A percentile compares a stretch with the other conserved stretches of the same genome.
Evolutionary conservation across 148 eudicot genomes (phyloP).

Genomic region (Dianthus caryophyllus): DNA sequence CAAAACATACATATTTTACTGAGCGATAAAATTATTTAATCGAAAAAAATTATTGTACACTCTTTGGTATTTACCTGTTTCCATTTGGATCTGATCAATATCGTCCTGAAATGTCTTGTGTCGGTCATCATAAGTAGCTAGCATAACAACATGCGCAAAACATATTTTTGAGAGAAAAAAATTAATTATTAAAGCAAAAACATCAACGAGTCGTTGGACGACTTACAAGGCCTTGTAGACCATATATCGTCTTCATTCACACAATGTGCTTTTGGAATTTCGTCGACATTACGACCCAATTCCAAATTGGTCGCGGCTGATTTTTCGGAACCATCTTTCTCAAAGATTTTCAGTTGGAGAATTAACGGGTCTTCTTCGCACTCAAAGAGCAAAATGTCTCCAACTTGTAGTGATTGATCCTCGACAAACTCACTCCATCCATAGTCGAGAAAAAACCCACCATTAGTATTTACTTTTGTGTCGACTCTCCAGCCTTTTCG

Average conservation of each 20-base stretch:
- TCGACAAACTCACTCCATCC: conserved; percentile 25
- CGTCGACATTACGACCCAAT: not conserved
- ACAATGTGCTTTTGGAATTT: not conserved
- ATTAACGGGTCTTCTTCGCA: conserved; percentile 12
- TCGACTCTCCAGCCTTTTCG: conserved; percentile 31
- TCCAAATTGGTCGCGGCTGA: conserved; percentile 5
- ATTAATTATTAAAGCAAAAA: too few species aligned
- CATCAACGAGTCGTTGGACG: too few species aligned
- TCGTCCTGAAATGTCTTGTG: not conserved
- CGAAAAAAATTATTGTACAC: too few species aligned
- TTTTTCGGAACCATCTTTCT: conserved; percentile 29
- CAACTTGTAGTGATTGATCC: conserved; percentile 16
- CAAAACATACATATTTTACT: not conserved
- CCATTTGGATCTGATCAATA: not conserved
- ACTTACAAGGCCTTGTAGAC: conserved; percentile 18
- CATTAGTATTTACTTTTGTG: conserved; percentile 12
- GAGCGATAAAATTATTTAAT: not conserved
- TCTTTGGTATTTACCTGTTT: not conserved
- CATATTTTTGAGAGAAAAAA: too few species aligned
- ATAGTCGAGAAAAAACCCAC: conserved; percentile 12
- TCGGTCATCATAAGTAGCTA: not conserved
- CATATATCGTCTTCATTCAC: conserved; percentile 12
- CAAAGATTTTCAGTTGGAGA: conserved; percentile 24
- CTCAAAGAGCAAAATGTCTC: conserved; percentile 22
- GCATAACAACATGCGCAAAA: not conserved